These are phyloP conservation scores for Rhizophlyctis rosea DNA, from an alignment of 192 early-diverging fungal genomes.

Conservation along the genomic window DNA sequence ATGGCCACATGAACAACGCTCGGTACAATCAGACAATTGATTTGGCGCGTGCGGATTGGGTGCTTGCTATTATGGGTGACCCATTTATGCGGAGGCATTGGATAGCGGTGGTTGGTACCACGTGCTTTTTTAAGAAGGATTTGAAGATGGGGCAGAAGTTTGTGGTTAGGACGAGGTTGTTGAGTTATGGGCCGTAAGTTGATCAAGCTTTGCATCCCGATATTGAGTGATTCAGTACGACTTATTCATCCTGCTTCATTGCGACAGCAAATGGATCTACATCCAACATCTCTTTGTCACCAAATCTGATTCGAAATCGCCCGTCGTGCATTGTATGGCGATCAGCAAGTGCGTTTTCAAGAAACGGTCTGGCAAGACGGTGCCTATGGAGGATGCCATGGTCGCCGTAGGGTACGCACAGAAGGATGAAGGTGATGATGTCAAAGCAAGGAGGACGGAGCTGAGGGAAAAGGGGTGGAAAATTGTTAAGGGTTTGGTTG, in stretches of 20 bases:
- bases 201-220: no score
- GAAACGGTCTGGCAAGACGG: constrained; percentile 6
- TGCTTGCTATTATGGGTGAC: background rate
- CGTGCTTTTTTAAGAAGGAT: constrained; percentile 3
- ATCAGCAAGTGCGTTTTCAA: constrained; percentile 6
- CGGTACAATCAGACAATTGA: constrained; percentile 7
- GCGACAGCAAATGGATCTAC: constrained; percentile 20
- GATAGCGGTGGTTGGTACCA: background rate
- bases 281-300: constrained; percentile 2
- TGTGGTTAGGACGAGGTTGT: background rate
- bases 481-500: no score
- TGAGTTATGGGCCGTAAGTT: constrained; percentile 10
- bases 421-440: no score
- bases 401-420: no score
- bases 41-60: constrained; percentile 12
- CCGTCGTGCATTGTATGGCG: constrained; percentile 6
- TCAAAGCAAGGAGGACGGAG: no score
- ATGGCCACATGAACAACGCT: constrained; percentile 10
- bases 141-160: background rate
- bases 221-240: no score
- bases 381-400: constrained; percentile 5
- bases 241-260: background rate
- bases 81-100: background rate
- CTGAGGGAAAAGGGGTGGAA: no score
- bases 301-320: background rate